phyloP scores from a whole-genome alignment of 768 basidiomycete species.

The Tulasnella sp. region DNA sequence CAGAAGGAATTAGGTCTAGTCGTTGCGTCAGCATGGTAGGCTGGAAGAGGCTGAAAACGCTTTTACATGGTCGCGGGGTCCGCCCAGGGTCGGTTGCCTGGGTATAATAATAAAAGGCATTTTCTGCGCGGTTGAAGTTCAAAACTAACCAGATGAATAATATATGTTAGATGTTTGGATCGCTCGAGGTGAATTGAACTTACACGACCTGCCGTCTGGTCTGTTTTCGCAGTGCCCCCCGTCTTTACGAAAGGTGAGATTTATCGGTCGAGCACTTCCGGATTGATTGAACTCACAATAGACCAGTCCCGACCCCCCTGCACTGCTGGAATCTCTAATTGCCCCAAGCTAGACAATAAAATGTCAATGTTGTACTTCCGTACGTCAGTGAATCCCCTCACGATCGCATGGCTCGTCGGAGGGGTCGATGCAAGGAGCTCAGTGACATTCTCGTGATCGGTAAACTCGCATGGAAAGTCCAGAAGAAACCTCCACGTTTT shows the following conservation, averaged over 20 bases:
- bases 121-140: neutral
- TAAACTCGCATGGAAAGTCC: neutral
- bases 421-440: neutral
- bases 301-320: neutral
- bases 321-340: neutral
- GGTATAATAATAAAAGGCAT: neutral
- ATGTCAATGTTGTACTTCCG: neutral
- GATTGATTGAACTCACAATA: neutral
- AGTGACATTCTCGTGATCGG: neutral
- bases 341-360: neutral
- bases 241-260: neutral
- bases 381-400: neutral
- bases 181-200: neutral
- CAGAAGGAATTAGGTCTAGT: neutral
- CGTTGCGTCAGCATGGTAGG: neutral
- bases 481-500: neutral
- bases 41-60: neutral
- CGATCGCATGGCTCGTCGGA: neutral
- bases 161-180: neutral
- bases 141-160: neutral
- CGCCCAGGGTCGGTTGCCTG: no score
- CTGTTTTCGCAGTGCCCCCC: neutral
- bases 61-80: neutral
- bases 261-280: no score
- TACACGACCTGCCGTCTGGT: neutral